Conservation (phyloP, 331 rosid species). For the Cydonia oblonga region DNA sequence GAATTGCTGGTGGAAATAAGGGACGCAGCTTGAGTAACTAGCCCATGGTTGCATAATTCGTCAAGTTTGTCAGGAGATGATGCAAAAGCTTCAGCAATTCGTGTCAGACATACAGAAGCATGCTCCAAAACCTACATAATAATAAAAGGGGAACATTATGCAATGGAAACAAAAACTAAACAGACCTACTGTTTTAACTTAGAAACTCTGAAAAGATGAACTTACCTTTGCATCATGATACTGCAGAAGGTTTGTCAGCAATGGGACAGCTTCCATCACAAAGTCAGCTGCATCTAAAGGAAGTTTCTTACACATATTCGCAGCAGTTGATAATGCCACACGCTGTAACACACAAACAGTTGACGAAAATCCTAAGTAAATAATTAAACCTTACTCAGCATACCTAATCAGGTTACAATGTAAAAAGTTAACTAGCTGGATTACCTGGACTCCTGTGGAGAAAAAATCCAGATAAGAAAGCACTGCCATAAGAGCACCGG, state of each 20-base stretch:
- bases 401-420: not conserved
- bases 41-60: constrained; percentile 84
- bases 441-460: constrained; percentile 97
- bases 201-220: not conserved
- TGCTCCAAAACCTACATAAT: constrained; percentile 83
- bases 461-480: constrained; percentile 92
- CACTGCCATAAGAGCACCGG: constrained; percentile 99
- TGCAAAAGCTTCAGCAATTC: constrained; percentile 98
- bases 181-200: not conserved
- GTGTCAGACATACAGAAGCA: constrained; percentile 95
- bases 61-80: constrained; percentile 88
- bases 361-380: not conserved
- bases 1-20: constrained; percentile 85
- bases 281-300: constrained; percentile 98
- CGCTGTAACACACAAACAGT: constrained; percentile 43
- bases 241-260: constrained; percentile 90
- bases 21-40: constrained; percentile 87
- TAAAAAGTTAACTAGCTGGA: not conserved
- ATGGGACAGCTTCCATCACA: constrained; percentile 99
- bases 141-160: not conserved
- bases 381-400: not conserved
- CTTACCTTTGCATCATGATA: constrained; percentile 91
- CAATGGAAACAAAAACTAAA: not conserved
- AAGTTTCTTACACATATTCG: constrained; percentile 99
- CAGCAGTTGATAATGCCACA: constrained; percentile 97